Conservation (phyloP, 148 eudicot genomes). For the Rhododendron vialii region DNA sequence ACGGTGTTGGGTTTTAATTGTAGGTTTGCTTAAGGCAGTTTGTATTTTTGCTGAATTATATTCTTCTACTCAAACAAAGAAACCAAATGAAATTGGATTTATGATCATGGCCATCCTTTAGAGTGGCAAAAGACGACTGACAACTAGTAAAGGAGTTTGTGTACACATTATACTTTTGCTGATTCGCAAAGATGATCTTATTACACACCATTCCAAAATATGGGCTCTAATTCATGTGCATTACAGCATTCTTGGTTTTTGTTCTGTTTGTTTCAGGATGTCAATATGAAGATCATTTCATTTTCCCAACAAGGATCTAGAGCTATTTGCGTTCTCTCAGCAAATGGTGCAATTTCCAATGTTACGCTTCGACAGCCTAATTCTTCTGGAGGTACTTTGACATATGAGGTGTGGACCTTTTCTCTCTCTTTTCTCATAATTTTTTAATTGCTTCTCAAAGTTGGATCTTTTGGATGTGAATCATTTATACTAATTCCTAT, state of each 20-base stretch:
- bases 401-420: constrained; percentile 66
- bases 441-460: neutral
- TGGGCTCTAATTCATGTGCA: neutral
- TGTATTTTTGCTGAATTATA: neutral
- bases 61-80: neutral
- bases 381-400: constrained; percentile 88
- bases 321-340: constrained; percentile 78
- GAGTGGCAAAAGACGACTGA: neutral
- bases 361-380: constrained; percentile 85
- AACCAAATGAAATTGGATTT: neutral
- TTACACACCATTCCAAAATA: neutral
- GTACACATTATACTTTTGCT: neutral
- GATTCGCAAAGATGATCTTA: neutral
- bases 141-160: neutral
- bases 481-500: neutral
- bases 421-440: neutral
- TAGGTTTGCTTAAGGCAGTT: neutral
- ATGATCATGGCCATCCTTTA: neutral
- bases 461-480: neutral
- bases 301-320: constrained; percentile 88
- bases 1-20: neutral
- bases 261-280: constrained; percentile 49
- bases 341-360: constrained; percentile 84
- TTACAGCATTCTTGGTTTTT: neutral
- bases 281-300: constrained; percentile 76